Conservation (phyloP, 257 asterid species). For the Penstemon davidsonii region DNA sequence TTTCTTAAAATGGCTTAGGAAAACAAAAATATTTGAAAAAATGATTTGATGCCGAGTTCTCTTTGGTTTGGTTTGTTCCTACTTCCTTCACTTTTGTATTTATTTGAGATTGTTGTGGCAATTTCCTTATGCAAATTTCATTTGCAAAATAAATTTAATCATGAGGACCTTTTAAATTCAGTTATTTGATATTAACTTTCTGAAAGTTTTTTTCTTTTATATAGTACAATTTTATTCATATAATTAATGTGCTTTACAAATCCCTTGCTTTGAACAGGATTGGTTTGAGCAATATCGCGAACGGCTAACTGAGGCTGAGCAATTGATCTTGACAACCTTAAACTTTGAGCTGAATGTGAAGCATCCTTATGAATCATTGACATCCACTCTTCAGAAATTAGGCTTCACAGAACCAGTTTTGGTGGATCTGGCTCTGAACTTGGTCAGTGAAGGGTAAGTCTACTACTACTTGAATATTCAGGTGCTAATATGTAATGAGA, state of each 20-base stretch:
- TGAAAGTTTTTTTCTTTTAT: neutral
- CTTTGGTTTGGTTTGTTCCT: conserved; percentile 17
- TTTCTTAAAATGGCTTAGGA: neutral
- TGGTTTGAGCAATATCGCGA: conserved; percentile 98
- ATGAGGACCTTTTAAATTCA: neutral
- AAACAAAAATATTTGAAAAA: neutral
- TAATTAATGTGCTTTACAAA: conserved; percentile 26
- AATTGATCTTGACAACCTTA: conserved; percentile 80
- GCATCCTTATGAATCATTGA: conserved; percentile 87
- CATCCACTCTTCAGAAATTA: conserved; percentile 80
- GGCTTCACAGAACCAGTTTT: conserved; percentile 74
- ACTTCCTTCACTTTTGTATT: neutral
- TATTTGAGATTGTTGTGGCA: neutral
- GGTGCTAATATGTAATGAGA: conserved; percentile 15
- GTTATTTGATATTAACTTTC: neutral
- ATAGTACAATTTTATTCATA: neutral
- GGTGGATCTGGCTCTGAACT: conserved; percentile 78
- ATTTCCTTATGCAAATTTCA: neutral
- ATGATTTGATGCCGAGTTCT: neutral
- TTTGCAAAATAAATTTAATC: neutral
- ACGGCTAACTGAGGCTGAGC: conserved; percentile 84
- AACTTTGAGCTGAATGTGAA: conserved; percentile 92
- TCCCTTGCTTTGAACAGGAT: conserved; percentile 54
- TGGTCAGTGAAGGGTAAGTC: conserved; percentile 98
- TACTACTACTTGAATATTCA: conserved; percentile 18